A percentile compares a stretch with the other conserved stretches of the same genome.
Evolutionary conservation across 768 basidiomycete genomes (phyloP).

Genomic region (Sporobolomyces roseus): DNA sequence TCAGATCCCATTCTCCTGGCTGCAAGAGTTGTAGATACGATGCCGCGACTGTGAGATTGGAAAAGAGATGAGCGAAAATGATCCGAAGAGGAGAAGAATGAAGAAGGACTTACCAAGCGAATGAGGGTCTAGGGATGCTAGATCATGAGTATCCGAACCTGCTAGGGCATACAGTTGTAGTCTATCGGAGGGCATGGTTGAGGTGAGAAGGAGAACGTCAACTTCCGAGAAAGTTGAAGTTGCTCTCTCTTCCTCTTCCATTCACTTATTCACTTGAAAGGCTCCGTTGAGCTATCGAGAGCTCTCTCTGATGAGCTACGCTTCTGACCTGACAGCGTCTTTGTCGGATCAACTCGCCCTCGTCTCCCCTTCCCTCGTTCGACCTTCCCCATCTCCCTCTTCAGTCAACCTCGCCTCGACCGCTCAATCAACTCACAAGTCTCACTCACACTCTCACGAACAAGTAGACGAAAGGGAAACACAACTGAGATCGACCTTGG

Average conservation of each 20-base stretch:
- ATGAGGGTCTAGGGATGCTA: conserved; percentile 31
- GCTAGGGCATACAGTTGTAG: conserved; percentile 29
- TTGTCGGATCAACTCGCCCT: background rate
- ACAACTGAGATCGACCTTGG: conserved; percentile 8
- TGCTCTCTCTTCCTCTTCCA: background rate
- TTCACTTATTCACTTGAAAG: background rate
- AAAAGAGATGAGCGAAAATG: background rate
- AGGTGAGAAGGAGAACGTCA: background rate
- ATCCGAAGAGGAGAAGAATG: background rate
- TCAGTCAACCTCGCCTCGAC: conserved; percentile 4
- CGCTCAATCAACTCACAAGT: background rate
- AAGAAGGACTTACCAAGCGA: conserved; percentile 22
- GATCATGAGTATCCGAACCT: conserved; percentile 21
- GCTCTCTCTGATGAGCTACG: conserved; percentile 19
- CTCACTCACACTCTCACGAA: background rate
- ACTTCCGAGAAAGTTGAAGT: background rate
- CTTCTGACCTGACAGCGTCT: conserved; percentile 11
- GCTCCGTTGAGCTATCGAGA: background rate
- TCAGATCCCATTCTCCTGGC: conserved; percentile 31
- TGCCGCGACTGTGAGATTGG: conserved; percentile 16
- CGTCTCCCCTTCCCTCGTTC: conserved; percentile 6
- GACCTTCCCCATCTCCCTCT: conserved; percentile 4
- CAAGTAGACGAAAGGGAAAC: background rate
- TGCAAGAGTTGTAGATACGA: conserved; percentile 37
- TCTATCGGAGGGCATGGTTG: background rate